A percentile compares a stretch with the other conserved stretches of the same genome.
Conservation (phyloP, 768 basidiomycete genomes). For the Podaxis sp. region DNA sequence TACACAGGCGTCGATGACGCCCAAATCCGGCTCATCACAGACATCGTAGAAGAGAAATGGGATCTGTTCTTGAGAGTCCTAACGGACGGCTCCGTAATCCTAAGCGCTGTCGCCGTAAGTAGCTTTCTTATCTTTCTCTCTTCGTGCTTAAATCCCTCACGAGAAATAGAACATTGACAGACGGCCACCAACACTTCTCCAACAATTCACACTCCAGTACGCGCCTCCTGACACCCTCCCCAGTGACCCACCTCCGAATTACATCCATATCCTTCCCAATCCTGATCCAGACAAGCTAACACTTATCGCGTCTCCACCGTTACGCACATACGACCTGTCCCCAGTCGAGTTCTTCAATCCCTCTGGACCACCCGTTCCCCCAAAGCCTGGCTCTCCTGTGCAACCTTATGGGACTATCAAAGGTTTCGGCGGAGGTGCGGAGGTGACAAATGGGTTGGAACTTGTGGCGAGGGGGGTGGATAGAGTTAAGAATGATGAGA, state of each 20-base stretch:
- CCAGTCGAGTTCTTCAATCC: constrained; percentile 56
- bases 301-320: constrained; percentile 63
- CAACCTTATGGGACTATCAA: neutral
- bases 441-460: constrained; percentile 41
- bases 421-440: neutral
- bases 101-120: constrained; percentile 72
- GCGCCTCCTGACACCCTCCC: constrained; percentile 47
- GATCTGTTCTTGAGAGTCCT: constrained; percentile 75
- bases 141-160: neutral
- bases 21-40: constrained; percentile 43
- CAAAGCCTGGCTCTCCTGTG: neutral
- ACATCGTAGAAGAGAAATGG: constrained; percentile 70
- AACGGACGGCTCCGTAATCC: constrained; percentile 65
- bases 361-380: neutral
- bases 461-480: constrained; percentile 37
- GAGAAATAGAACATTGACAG: constrained; percentile 75
- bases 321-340: constrained; percentile 56
- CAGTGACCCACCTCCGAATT: constrained; percentile 48
- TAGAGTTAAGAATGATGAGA: constrained; percentile 41
- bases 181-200: constrained; percentile 78
- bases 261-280: constrained; percentile 52
- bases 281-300: constrained; percentile 40
- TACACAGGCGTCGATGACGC: constrained; percentile 38
- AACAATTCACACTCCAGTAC: constrained; percentile 69
- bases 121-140: neutral